Conservation (phyloP, 805 yeast genomes). For the Gaillardinia entomophila region DNA sequence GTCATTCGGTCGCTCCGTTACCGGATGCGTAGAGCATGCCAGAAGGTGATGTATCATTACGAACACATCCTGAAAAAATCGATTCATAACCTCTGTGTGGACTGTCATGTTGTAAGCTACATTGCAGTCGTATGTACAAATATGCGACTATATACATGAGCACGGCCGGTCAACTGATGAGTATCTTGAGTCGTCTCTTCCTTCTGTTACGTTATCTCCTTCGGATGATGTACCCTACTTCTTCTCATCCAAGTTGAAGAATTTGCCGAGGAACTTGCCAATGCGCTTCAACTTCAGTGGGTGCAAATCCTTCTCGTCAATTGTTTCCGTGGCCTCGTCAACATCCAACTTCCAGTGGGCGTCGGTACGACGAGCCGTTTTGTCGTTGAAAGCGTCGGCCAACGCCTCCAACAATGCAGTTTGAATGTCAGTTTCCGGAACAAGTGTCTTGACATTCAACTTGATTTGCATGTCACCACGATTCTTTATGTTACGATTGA, state of each 20-base stretch:
- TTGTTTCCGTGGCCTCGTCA: constrained; percentile 19
- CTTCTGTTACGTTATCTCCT: too few relatives aligned
- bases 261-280: constrained; percentile 52
- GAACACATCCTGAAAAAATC: too few relatives aligned
- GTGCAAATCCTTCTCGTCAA: constrained; percentile 34
- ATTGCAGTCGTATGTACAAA: too few relatives aligned
- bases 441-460: constrained; percentile 62
- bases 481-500: constrained; percentile 39
- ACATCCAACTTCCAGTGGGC: constrained; percentile 31
- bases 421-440: constrained; percentile 79
- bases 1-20: too few relatives aligned
- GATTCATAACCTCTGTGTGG: too few relatives aligned
- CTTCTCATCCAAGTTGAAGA: constrained; percentile 41
- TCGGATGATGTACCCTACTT: too few relatives aligned
- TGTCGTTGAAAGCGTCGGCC: constrained; percentile 85
- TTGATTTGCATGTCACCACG: constrained; percentile 81
- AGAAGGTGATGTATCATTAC: too few relatives aligned
- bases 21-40: too few relatives aligned
- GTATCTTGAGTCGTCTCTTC: too few relatives aligned
- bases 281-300: constrained; percentile 50
- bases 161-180: too few relatives aligned
- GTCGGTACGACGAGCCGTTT: constrained; percentile 66
- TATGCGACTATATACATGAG: too few relatives aligned
- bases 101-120: too few relatives aligned
- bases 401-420: constrained; percentile 86